Base-by-base conservation (phyloP, 2,329 filamentous ascomycete genomes). In the Fusarium brachygibbosum region DNA sequence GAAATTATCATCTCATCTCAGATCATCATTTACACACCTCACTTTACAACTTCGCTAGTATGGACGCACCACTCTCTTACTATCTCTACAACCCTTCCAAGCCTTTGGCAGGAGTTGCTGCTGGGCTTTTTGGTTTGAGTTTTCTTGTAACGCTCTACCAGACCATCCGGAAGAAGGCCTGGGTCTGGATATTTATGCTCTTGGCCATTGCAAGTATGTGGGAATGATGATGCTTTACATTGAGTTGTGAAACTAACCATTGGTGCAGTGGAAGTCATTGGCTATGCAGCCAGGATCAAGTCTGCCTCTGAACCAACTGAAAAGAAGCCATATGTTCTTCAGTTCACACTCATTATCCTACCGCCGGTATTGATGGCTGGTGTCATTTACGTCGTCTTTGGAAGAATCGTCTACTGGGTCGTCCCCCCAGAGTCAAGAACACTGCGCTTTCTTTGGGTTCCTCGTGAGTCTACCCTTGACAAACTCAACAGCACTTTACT, bases 371-470 rank as follows among this genome's bases (percentile, higher is more conserved):
- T 75, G 11, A 75, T 75, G 72, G 69, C 72, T 2, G 73, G 70
- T 9, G 67, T 74, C 1, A 74, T 75, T 29, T 75, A 75, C 9
- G 66, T 75, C 11, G 12, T 75, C 14, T 75, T 75, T 37, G 62
- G 49, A 1, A 63, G 71, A 44, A 66, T 73, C 8, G 59, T 74
- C 12, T 74, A 66, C 25, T 73, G 67, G 69, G 72, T 72, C 17
- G 68, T 71, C 6, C 71, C 72, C 0, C 69, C 68, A 0, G 65
- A 73, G 40, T 64, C 53, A 3, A 62, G 72, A 31, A 70, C 68
- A 1, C 28, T 73, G 0, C 46, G 63, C 3, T 63, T 74, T 17
- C 55, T 72, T 4, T 74, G 68, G 71, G 70, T 73, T 17, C 70
- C 71, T 37, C 60, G 71, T 73, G 35, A 53, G 70, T 35, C 5